A percentile compares a stretch with the other conserved stretches of the same genome.
Conservation (phyloP, 2,329 filamentous ascomycete species). For the Ceratocystis destructans region DNA sequence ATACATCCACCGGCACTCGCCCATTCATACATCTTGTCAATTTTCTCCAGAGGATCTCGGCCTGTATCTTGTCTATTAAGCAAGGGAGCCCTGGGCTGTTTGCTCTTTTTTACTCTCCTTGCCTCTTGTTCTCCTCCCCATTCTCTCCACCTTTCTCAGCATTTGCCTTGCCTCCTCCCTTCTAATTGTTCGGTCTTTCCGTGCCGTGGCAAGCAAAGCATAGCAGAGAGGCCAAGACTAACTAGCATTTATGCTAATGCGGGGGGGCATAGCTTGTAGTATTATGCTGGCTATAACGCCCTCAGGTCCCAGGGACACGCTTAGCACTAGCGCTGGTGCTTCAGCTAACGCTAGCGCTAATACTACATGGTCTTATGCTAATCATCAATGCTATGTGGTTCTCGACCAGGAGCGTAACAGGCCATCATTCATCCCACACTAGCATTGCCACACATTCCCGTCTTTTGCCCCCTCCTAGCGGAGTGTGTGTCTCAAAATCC, state of each 20-base stretch:
- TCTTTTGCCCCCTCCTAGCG: no score
- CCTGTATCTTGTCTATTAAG: background rate
- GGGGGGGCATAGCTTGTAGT: background rate
- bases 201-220: background rate
- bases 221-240: no score
- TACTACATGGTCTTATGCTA: background rate
- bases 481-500: no score
- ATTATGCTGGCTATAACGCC: background rate
- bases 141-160: background rate
- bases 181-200: slow-evolving; percentile 3
- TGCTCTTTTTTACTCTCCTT: background rate
- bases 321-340: background rate
- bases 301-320: background rate
- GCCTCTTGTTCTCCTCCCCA: background rate
- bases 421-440: no score
- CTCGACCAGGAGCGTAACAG: no score
- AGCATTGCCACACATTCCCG: no score
- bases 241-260: background rate
- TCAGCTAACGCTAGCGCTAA: background rate
- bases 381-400: background rate
- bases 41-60: no score
- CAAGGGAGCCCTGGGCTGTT: background rate
- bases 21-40: no score
- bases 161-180: background rate
- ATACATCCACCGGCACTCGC: background rate